A percentile compares a stretch with the other conserved stretches of the same genome.
phyloP scores from a whole-genome alignment of 257 asterid species.

The Scutellaria barbata region DNA sequence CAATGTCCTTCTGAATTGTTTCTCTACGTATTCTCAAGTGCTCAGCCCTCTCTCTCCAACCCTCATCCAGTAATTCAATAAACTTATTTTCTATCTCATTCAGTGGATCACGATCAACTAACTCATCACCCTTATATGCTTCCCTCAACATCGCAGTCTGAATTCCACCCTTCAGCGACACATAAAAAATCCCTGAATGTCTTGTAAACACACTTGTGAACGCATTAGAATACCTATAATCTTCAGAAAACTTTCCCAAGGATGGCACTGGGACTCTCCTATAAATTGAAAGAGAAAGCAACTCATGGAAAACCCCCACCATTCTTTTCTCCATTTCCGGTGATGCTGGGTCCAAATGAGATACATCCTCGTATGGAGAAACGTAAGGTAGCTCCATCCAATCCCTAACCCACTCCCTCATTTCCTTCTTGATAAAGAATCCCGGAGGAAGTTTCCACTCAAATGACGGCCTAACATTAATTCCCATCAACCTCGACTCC shows the following conservation, averaged over 20 bases:
- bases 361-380: conserved; percentile 78
- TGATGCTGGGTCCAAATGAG: conserved; percentile 64
- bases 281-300: conserved; percentile 71
- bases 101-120: conserved; percentile 57
- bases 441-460: conserved; percentile 81
- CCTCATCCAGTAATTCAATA: conserved; percentile 73
- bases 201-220: conserved; percentile 79
- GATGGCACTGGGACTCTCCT: conserved; percentile 71
- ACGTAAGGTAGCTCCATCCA: conserved; percentile 90
- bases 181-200: conserved; percentile 86
- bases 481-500: conserved; percentile 75
- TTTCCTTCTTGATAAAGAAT: conserved; percentile 74
- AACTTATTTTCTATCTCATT: conserved; percentile 65
- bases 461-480: conserved; percentile 65
- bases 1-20: conserved; percentile 50
- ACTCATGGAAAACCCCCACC: conserved; percentile 86
- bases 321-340: conserved; percentile 90
- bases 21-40: conserved; percentile 48
- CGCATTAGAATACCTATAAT: conserved; percentile 75
- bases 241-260: conserved; percentile 81
- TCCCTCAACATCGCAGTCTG: conserved; percentile 89
- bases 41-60: conserved; percentile 48
- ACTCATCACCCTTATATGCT: conserved; percentile 70
- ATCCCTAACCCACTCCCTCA: conserved; percentile 96
- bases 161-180: conserved; percentile 88